Conservation (phyloP, 495 filamentous ascomycete species). For the Astrocystis sublimbata region DNA sequence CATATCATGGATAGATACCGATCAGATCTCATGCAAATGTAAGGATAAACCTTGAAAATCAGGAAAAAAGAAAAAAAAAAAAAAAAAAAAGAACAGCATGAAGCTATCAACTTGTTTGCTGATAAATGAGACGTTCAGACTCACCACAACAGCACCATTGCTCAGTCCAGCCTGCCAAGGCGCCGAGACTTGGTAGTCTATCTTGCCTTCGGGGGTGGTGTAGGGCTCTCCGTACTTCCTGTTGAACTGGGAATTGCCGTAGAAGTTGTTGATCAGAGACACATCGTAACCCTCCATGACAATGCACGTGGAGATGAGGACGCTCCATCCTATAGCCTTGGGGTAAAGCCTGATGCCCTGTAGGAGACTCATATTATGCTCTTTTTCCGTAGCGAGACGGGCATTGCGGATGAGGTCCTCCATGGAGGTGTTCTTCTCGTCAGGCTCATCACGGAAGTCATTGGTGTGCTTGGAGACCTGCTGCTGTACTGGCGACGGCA, state of each 20-base stretch:
- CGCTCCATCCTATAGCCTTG: conserved; percentile 59
- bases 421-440: conserved; percentile 33
- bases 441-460: conserved; percentile 10
- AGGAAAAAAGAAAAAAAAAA: no score
- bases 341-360: conserved; percentile 57
- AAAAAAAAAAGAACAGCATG: no score
- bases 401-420: conserved; percentile 49
- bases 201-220: conserved; percentile 44
- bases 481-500: conserved; percentile 14
- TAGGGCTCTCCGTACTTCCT: conserved; percentile 64
- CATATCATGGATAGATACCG: no score
- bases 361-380: conserved; percentile 55
- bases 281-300: conserved; percentile 68
- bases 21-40: no score
- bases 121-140: no score
- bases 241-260: conserved; percentile 63
- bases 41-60: no score
- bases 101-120: no score
- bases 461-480: conserved; percentile 17
- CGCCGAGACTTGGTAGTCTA: conserved; percentile 65
- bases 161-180: conserved; percentile 77
- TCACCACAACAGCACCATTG: conserved; percentile 55
- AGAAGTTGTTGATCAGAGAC: conserved; percentile 60
- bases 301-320: conserved; percentile 63
- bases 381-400: conserved; percentile 50